phyloP scores from a whole-genome alignment of 768 basidiomycete genomes.

The Fomitopsis serialis region DNA sequence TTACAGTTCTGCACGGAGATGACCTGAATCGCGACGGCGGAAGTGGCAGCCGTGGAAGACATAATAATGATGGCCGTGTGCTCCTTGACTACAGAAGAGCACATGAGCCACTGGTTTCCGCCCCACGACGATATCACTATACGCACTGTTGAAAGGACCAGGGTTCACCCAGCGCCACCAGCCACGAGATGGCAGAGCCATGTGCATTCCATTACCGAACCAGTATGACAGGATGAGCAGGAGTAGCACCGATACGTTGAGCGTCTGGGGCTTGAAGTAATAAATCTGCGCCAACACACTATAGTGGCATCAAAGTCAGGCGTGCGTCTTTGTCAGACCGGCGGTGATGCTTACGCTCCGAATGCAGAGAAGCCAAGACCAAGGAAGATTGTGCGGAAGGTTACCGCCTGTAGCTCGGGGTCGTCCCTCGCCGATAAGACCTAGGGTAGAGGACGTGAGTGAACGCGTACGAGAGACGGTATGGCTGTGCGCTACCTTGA shows the following conservation, averaged over 20 bases:
- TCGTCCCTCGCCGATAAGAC: slow-evolving; percentile 33
- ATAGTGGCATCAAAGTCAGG: neutral
- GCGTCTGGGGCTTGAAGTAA: slow-evolving; percentile 42
- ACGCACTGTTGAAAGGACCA: slow-evolving; percentile 32
- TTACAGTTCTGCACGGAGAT: slow-evolving; percentile 27
- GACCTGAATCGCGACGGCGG: slow-evolving; percentile 27
- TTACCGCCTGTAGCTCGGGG: slow-evolving; percentile 38
- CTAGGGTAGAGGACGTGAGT: slow-evolving; percentile 9
- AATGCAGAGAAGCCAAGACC: slow-evolving; percentile 54
- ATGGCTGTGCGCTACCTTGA: slow-evolving; percentile 27
- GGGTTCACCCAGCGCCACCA: slow-evolving; percentile 30
- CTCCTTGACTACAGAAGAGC: slow-evolving; percentile 24
- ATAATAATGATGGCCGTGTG: slow-evolving; percentile 31
- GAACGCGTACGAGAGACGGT: neutral
- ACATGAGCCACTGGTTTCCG: neutral
- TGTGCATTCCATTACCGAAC: slow-evolving; percentile 39
- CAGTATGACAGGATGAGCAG: slow-evolving; percentile 48
- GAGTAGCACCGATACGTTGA: slow-evolving; percentile 43
- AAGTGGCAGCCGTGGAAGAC: slow-evolving; percentile 26
- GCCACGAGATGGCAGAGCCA: slow-evolving; percentile 23
- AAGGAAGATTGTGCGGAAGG: slow-evolving; percentile 53
- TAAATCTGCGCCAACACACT: slow-evolving; percentile 29
- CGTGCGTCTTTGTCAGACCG: neutral
- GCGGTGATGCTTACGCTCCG: slow-evolving; percentile 34
- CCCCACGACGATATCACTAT: too few relatives aligned